Evolutionary conservation across 768 basidiomycete species (phyloP).

Genomic region (Trametes cingulata): DNA sequence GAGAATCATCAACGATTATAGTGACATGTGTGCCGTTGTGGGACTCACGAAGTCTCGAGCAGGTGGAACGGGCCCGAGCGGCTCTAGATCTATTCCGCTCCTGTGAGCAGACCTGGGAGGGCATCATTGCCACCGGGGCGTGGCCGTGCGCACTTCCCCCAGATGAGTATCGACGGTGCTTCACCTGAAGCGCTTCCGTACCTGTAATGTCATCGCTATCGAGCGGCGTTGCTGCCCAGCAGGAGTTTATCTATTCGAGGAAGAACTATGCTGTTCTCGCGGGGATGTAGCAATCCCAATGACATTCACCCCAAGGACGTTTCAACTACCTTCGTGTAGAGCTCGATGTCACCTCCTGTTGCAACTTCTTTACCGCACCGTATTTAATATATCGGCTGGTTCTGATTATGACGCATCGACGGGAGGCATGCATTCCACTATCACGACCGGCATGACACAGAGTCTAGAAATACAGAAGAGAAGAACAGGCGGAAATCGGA

Average conservation of each 20-base stretch:
- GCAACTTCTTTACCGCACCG: constrained; percentile 3
- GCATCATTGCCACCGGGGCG: constrained; percentile 40
- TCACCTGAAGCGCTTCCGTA: constrained; percentile 19
- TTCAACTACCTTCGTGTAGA: neutral
- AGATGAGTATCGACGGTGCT: constrained; percentile 25
- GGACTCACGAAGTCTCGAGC: constrained; percentile 11
- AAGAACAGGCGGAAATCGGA: neutral
- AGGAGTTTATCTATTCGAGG: neutral
- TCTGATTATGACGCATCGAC: constrained; percentile 18
- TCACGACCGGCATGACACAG: neutral
- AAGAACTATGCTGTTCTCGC: neutral
- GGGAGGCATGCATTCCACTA: neutral
- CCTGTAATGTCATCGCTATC: neutral
- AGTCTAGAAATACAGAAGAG: constrained; percentile 18
- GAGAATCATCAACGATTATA: constrained; percentile 23
- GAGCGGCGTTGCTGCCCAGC: neutral
- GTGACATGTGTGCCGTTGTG: neutral
- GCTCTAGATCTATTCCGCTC: constrained; percentile 55
- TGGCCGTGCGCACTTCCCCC: constrained; percentile 51
- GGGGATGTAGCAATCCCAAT: neutral
- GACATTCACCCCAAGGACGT: neutral
- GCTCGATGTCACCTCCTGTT: constrained; percentile 2
- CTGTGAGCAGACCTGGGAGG: constrained; percentile 51
- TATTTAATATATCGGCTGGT: constrained; percentile 6
- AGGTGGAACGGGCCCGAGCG: constrained; percentile 51